Evolutionary conservation across 1,139 yeast species (phyloP), one percentile per base, ranked within the genome.

Genomic region (Sugiyamaella xylanicola): DNA sequence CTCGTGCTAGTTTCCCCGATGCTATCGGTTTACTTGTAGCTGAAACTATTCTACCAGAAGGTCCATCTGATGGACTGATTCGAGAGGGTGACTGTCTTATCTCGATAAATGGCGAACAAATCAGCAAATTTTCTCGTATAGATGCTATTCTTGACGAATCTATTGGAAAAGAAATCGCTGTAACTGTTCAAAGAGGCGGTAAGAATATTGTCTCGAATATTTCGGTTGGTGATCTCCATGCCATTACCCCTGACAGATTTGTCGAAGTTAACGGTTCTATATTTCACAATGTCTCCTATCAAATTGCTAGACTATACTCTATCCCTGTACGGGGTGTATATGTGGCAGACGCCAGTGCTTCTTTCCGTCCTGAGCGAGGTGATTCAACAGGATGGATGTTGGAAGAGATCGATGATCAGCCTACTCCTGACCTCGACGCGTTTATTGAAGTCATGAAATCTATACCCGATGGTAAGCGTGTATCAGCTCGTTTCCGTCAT

Each of bases 81-180:
- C 82, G 85, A 65, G 97, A 90, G 74, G 97, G 97, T 56, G 98
- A 92, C 68, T 84, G 87, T 41, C 75, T 92, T 57, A 79, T 92
- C 19, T 82, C 95, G 2, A 81, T 91, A 37, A 84, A 90, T 65
- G 90, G 81, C 27, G 77, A 76, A 54, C 75, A 79, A 16, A 83
- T 91, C 42, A 77, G 89, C 2, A 81, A 89, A 7, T 90, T 90
- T 65, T 81, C 88, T 42, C 83, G 83, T 54, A 88, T 90, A n/a
- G 97, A 92, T 68, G 91, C 86, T 57, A 85, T 91, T 35, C 76
- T 91, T 56, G 97, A 92, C 70, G 78, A 78, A 2, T 80, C 78
- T 56, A 86, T 92, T 25, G 95, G 86, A 13, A 65, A 83, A 7
- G 74, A 73, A 20, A 74, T 90, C 56, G 78, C 78, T 55, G 72